A percentile compares a stretch with the other conserved stretches of the same genome.
Conservation (phyloP, 164 flowering plant species). For the Berberis thunbergii region DNA sequence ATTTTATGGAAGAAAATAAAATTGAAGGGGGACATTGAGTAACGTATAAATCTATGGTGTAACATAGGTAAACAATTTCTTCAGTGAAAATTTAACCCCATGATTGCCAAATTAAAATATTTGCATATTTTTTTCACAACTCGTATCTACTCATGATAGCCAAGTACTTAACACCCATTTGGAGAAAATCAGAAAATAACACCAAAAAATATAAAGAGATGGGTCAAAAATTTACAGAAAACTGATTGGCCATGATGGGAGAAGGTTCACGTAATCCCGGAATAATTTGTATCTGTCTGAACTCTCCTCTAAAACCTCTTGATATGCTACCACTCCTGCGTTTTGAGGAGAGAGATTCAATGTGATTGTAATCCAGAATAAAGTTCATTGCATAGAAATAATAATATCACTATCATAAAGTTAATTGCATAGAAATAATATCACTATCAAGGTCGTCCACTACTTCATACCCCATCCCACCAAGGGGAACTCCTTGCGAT, state of each 20-base stretch:
- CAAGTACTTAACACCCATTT: too few species aligned
- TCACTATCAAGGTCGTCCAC: not conserved
- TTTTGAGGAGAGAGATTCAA: not conserved
- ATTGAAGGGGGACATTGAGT: too few species aligned
- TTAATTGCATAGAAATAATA: not conserved
- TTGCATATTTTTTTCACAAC: too few species aligned
- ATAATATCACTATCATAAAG: not conserved
- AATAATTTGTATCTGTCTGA: slow-evolving; percentile 83
- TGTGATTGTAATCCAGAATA: too few species aligned
- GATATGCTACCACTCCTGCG: slow-evolving; percentile 98
- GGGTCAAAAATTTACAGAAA: slow-evolving; percentile 61
- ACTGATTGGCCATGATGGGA: slow-evolving; percentile 95
- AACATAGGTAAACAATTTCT: not conserved
- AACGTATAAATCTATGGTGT: too few species aligned
- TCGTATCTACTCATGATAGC: too few species aligned
- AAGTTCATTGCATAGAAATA: not conserved
- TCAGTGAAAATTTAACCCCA: not conserved
- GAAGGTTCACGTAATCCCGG: slow-evolving; percentile 85
- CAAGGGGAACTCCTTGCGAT: slow-evolving; percentile 95
- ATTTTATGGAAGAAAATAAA: too few species aligned
- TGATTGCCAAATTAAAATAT: not conserved
- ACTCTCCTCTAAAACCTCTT: slow-evolving; percentile 98
- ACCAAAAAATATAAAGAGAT: not conserved
- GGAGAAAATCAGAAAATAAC: not conserved
- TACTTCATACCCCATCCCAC: slow-evolving; percentile 91